Base-by-base conservation (phyloP, 2,329 filamentous ascomycete genomes). In the Berkeleyomyces basicola region DNA sequence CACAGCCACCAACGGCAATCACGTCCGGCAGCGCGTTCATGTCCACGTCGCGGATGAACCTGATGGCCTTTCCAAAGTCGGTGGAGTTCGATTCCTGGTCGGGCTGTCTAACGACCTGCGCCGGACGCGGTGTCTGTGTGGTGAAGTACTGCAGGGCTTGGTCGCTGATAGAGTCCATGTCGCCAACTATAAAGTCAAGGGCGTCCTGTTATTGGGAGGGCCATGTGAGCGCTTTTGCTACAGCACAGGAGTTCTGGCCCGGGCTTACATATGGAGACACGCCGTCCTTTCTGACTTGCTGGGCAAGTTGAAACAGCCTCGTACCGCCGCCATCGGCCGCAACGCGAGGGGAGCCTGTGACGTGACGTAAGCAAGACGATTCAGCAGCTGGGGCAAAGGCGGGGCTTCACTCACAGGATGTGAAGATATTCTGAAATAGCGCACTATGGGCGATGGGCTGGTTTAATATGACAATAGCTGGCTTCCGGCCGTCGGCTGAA, bases 261-360 rank as follows among this genome's bases (percentile, higher is more conserved):
- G 10, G 14, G 4, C 53, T 43, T 59, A 64, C 63, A 59, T 58
- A 64, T 36, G 60, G 36, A 3, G 63, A 61, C 33, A 43, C 57
- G 23, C 36, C 37, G 44, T 55, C 43, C 33, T 62, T 58, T 61
- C 63, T 60, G 47, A 58, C 23, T 51, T 65, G 43, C 49, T 64
- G 58, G 36, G 33, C 66, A 14, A 78, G 71, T 40, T 77, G 70
- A 63, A 77, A 74, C 73, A 96, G 79, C 44, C 83, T 80, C 70
- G 97, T 95, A 55, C 91, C 91, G 33, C 90, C 93, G 62, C 91
- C 93, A 74, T 99, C 93, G 37, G 90, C 93, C 64, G 90, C 95
- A 61, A 97, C 78, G 33, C 81, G 82, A 65, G 85, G 79, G 31
- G 74, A 76, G 61, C 87, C 85, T 88, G 67, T 63, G 36, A 9